These are phyloP conservation scores for Isoetes taiwanensis DNA, from an alignment of 75 land plant species.

Conservation along the genomic window DNA sequence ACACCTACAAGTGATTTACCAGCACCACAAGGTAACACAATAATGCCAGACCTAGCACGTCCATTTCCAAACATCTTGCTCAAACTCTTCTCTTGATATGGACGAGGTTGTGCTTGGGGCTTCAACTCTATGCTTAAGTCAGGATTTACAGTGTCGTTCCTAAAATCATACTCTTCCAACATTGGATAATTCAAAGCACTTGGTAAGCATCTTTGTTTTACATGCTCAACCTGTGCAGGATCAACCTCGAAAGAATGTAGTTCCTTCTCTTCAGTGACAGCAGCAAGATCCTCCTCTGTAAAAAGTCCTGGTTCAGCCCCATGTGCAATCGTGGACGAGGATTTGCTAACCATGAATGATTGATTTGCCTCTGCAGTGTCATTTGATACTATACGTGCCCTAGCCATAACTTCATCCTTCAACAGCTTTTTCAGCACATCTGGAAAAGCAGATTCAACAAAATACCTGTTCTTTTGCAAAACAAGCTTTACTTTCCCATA, in stretches of 20 bases:
- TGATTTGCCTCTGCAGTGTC: slow-evolving; percentile 18
- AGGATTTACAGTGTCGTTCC: slow-evolving; percentile 8
- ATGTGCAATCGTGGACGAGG: slow-evolving; percentile 36
- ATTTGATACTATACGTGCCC: slow-evolving; percentile 38
- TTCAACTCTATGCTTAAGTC: slow-evolving; percentile 7
- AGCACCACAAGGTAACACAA: slow-evolving; percentile 19
- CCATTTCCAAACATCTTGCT: slow-evolving; percentile 18
- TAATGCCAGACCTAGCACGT: slow-evolving; percentile 13
- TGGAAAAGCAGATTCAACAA: slow-evolving; percentile 77
- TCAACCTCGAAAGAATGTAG: slow-evolving; percentile 39
- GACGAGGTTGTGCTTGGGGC: slow-evolving; percentile 13
- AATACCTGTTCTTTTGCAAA: slow-evolving; percentile 5
- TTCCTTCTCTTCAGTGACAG: slow-evolving; percentile 84
- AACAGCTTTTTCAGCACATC: slow-evolving; percentile 75
- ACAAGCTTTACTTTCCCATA: slow-evolving; percentile 7
- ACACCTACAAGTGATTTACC: slow-evolving; percentile 17
- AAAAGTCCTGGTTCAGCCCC: slow-evolving; percentile 58
- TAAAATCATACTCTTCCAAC: slow-evolving; percentile 10
- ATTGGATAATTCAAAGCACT: slow-evolving; percentile 14
- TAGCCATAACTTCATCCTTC: slow-evolving; percentile 49
- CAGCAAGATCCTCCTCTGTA: slow-evolving; percentile 54
- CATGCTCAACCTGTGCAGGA: neutral
- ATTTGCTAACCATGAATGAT: slow-evolving; percentile 56
- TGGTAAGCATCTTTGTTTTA: slow-evolving; percentile 10
- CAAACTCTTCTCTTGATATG: slow-evolving; percentile 15